Base-by-base conservation (phyloP, 2,329 filamentous ascomycete species). In the Orbilia brochopaga region DNA sequence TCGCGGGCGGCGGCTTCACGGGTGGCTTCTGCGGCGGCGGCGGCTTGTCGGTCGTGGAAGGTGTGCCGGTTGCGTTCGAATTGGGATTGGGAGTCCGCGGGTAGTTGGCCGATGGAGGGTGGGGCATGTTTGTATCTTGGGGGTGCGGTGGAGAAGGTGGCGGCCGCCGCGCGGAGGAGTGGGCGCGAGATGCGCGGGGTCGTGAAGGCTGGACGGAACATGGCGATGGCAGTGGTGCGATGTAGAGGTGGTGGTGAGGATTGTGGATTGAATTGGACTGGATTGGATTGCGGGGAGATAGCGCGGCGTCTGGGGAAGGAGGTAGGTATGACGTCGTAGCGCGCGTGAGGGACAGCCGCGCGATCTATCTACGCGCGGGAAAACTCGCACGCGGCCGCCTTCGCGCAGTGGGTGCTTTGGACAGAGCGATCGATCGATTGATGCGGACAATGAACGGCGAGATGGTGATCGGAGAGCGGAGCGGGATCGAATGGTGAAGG, bases 21-120 rank as follows among this genome's bases (percentile, higher is more conserved):
- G 27, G 73, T n/a, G n/a, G n/a, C n/a, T n/a, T n/a, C n/a, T n/a
- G n/a, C n/a, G n/a, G n/a, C n/a, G n/a, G n/a, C 70, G 11, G 88
- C 85, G 77, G 87, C 85, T 77, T 96, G 83, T 79, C 90, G 86
- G 80, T 92, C 88, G 79, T 94, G 90, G 82, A 97, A 97, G 78
- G 88, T 85, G 80, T 88, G 89, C 82, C 96, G 92, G 80, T 89
- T 91, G 77, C 84, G 82, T 79, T 90, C 91, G 84, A 97, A 99
- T 64, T 85, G 83, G 59, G 87, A 83, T 75, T 90, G 88, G 73
- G 86, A 86, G 74, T 90, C 83, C 54, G 88, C 86, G 51, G 84
- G 89, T 83, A 99, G 87, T 81, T 99, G 92, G 79, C 90, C 89
- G 75, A 99, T 86, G 40, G 89, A 87, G n/a, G 94, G 94, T 19